These are phyloP conservation scores for Boletus sp. DNA, from an alignment of 768 basidiomycete genomes.

Conservation along the genomic window DNA sequence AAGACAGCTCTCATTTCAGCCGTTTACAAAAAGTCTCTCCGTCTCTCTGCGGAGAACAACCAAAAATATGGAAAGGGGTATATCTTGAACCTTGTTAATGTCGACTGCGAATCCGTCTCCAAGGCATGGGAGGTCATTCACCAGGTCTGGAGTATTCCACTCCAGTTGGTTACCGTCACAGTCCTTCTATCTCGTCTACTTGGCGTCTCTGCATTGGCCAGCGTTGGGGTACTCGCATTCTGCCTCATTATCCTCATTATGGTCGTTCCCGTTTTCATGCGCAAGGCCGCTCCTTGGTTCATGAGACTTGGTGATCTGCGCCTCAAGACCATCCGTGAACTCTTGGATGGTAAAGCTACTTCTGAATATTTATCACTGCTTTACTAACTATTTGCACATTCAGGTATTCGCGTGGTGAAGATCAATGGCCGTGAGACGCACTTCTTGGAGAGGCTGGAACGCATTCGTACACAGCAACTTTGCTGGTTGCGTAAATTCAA, in stretches of 20 bases:
- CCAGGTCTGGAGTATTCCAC: slow-evolving; percentile 28
- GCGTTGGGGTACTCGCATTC: slow-evolving; percentile 26
- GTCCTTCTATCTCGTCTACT: slow-evolving; percentile 26
- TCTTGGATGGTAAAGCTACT: slow-evolving; percentile 23
- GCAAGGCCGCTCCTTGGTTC: slow-evolving; percentile 29
- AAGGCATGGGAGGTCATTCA: slow-evolving; percentile 30
- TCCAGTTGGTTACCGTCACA: slow-evolving; percentile 24
- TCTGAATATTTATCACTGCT: neutral
- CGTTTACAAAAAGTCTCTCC: slow-evolving; percentile 32
- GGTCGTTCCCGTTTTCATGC: slow-evolving; percentile 33
- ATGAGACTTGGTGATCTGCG: slow-evolving; percentile 29
- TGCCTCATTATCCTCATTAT: slow-evolving; percentile 27
- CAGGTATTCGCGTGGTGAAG: slow-evolving; percentile 28
- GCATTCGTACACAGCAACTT: slow-evolving; percentile 26
- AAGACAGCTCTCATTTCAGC: slow-evolving; percentile 31
- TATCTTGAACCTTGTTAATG: slow-evolving; percentile 31
- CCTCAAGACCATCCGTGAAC: slow-evolving; percentile 28
- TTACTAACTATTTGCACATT: neutral
- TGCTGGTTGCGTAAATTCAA: slow-evolving; percentile 26
- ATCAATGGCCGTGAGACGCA: slow-evolving; percentile 29
- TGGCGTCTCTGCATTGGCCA: slow-evolving; percentile 30
- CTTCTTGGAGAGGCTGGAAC: slow-evolving; percentile 22
- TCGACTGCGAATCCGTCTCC: slow-evolving; percentile 30
- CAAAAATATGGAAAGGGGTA: slow-evolving; percentile 28
- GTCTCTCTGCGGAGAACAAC: slow-evolving; percentile 26